These are phyloP conservation scores for Metrosideros polymorpha DNA, from an alignment of 441 rosid species.

Conservation along the genomic window DNA sequence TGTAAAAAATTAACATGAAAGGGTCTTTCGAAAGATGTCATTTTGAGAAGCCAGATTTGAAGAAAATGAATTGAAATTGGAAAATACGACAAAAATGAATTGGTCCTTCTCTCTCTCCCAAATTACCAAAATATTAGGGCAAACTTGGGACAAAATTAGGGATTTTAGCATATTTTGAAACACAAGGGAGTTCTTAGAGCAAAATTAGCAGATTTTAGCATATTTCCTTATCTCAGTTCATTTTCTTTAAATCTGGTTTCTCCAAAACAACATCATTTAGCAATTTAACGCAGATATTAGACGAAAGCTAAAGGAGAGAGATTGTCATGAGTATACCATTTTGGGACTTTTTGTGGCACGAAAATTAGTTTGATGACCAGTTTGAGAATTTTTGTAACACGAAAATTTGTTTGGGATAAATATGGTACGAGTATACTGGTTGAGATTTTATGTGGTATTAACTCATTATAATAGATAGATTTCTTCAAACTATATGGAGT, in stretches of 20 bases:
- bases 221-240: background rate
- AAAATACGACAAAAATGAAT: background rate
- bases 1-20: background rate
- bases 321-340: too few species aligned
- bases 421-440: accelerated
- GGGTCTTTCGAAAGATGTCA: background rate
- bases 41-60: background rate
- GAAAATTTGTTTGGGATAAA: too few species aligned
- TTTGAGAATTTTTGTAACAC: too few species aligned
- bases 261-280: background rate
- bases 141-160: background rate
- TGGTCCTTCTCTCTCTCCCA: background rate
- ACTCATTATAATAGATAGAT: background rate
- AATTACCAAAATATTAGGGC: background rate
- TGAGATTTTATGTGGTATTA: accelerated
- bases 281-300: too few species aligned
- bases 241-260: background rate
- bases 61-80: background rate
- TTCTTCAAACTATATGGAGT: background rate
- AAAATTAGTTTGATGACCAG: too few species aligned
- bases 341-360: too few species aligned
- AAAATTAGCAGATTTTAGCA: background rate
- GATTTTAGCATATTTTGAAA: too few species aligned
- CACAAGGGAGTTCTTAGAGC: background rate
- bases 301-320: too few species aligned